Percentiles rank a stretch among this genome's conserved stretches.
phyloP scores from a whole-genome alignment of 2,329 filamentous ascomycete genomes.

The Colletotrichum tanaceti region DNA sequence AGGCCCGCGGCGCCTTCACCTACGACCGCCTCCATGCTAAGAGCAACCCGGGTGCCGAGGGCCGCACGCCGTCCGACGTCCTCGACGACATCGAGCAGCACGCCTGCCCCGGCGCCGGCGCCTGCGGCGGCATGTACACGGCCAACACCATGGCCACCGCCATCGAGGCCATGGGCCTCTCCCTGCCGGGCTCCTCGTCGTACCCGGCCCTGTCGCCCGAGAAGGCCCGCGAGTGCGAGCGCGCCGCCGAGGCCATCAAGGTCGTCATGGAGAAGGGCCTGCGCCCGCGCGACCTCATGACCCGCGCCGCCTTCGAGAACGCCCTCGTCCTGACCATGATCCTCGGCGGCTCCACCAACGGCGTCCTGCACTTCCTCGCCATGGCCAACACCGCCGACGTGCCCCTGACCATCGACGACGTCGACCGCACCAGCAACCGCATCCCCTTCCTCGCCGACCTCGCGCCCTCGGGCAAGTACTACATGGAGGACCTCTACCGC shows the following conservation, averaged over 20 bases:
- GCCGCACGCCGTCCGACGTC: conserved; percentile 79
- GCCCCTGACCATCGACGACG: conserved; percentile 80
- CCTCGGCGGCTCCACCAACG: conserved; percentile 90
- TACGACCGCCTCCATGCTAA: conserved; percentile 83
- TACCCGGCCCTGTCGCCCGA: conserved; percentile 84
- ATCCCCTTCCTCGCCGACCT: conserved; percentile 89
- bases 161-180: conserved; percentile 88
- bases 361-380: conserved; percentile 87
- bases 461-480: conserved; percentile 84
- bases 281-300: conserved; percentile 82
- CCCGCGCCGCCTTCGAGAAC: conserved; percentile 85
- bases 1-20: conserved; percentile 83
- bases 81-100: conserved; percentile 84
- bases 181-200: conserved; percentile 84
- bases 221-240: conserved; percentile 88
- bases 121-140: conserved; percentile 90
- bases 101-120: conserved; percentile 74
- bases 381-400: conserved; percentile 90
- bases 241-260: conserved; percentile 81
- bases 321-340: conserved; percentile 92
- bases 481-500: conserved; percentile 88
- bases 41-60: conserved; percentile 68
- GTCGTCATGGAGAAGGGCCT: conserved; percentile 86
- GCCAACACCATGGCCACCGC: conserved; percentile 94
- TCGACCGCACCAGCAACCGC: conserved; percentile 83